These are phyloP conservation scores for Tilletia walkeri DNA, from an alignment of 1,284 basidiomycete genomes.

Conservation along the genomic window DNA sequence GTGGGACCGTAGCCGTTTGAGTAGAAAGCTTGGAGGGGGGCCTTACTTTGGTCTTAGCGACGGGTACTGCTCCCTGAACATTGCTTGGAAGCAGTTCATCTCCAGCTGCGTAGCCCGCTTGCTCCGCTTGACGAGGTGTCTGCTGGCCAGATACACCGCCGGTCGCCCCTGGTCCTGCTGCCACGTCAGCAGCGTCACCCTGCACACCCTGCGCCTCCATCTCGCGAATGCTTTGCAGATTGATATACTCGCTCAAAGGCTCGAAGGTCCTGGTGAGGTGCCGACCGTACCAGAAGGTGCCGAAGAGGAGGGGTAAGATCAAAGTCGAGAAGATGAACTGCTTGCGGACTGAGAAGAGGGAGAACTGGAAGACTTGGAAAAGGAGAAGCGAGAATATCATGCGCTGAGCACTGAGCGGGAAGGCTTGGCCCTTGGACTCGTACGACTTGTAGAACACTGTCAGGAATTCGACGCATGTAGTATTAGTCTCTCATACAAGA, in stretches of 20 bases:
- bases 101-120: conserved; percentile 10
- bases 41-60: neutral
- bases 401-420: conserved; percentile 64
- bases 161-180: neutral
- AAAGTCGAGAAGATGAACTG: conserved; percentile 73
- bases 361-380: conserved; percentile 53
- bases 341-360: conserved; percentile 77
- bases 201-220: conserved; percentile 16
- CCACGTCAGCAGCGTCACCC: neutral
- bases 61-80: no score
- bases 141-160: neutral
- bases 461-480: neutral
- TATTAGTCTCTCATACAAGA: neutral
- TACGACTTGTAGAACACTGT: conserved; percentile 85
- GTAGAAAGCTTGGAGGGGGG: neutral
- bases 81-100: neutral
- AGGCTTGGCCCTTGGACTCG: conserved; percentile 87
- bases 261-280: conserved; percentile 70
- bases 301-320: conserved; percentile 73
- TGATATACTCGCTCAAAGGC: conserved; percentile 78
- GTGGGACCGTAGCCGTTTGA: conserved; percentile 23
- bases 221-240: conserved; percentile 57
- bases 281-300: conserved; percentile 77
- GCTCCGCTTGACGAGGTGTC: neutral
- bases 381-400: conserved; percentile 53